Evolutionary conservation across 495 filamentous ascomycete species (phyloP), one percentile per base, ranked within the genome.

Genomic region (Penicillium tannophilum): DNA sequence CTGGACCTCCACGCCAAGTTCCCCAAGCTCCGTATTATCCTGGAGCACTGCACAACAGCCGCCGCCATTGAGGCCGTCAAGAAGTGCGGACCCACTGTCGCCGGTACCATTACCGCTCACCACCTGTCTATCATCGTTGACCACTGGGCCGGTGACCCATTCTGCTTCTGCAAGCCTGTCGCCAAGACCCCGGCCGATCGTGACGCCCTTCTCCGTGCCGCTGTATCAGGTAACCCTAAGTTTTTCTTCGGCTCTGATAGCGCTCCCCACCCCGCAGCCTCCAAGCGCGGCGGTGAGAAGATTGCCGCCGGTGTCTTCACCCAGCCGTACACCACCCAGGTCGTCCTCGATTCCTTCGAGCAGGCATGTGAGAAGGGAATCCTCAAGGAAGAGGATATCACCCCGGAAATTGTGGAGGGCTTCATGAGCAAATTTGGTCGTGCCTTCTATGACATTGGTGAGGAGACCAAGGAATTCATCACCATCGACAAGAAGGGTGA

Each of bases 261-360:
- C 45, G 89, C 89, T 31, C 93, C 93, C 23, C 93, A 97, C 75
- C 86, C 88, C 9, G 82, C 87, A 14, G 69, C 73, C 14, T 84
- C 88, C 50, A 97, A 96, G 78, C 82, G 85, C 56, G 84, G 81
- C 55, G 78, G 72, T 48, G 78, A 79, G 51, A 88, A 82, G 73
- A 73, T 80, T n/a, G 90, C 91, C 6, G 91, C 90, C 5, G 92
- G 93, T 24, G 88, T 93, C 7, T 97, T 95, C 76, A 96, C 92
- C 8, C 92, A 97, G 71, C 89, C 90, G n/a, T 90, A 86, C 66
- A 86, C 85, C n/a, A 86, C 90, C 14, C 85, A 88, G 55, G 79
- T 89, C 28, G 89, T 93, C 33, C 64, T 96, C 28, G 81, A 83
- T 57, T 89, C 90, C 17, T 79, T 96, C 28, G 88, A 90, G 70